A percentile compares a stretch with the other conserved stretches of the same genome.
Conservation (phyloP, 768 basidiomycete genomes). For the Boletus rex-veris region DNA sequence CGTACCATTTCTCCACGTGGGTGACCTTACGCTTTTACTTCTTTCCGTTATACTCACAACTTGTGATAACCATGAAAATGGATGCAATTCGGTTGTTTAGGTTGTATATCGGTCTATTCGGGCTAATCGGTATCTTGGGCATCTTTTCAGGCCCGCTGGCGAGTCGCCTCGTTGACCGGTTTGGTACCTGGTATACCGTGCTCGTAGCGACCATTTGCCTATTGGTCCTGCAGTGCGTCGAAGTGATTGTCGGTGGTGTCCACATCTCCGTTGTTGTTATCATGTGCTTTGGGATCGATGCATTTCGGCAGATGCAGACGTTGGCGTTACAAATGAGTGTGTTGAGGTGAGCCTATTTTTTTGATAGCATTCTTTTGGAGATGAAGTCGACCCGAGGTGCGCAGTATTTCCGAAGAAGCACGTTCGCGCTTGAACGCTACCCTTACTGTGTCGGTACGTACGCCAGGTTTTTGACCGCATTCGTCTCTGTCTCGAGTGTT, state of each 20-base stretch:
- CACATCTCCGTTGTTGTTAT: conserved; percentile 39
- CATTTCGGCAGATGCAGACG: conserved; percentile 39
- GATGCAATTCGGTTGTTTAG: background rate
- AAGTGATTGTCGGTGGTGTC: conserved; percentile 37
- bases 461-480: background rate
- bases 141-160: conserved; percentile 29
- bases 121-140: conserved; percentile 43
- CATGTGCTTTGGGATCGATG: conserved; percentile 40
- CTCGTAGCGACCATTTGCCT: conserved; percentile 33
- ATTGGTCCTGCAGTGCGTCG: conserved; percentile 29
- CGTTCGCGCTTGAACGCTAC: conserved; percentile 31
- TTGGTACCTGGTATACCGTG: conserved; percentile 43
- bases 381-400: background rate
- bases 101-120: conserved; percentile 45
- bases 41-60: background rate
- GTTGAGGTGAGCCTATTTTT: conserved; percentile 16
- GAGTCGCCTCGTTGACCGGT: conserved; percentile 25
- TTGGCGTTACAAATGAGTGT: conserved; percentile 32
- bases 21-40: background rate
- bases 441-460: conserved; percentile 26
- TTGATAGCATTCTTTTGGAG: background rate
- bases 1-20: conserved; percentile 38
- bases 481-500: background rate
- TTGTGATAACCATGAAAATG: background rate
- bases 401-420: conserved; percentile 28